Percentiles rank a stretch among this genome's conserved stretches.
These are phyloP conservation scores for Paramyrothecium sp. DNA, from an alignment of 2,329 filamentous ascomycete species.

Conservation along the genomic window DNA sequence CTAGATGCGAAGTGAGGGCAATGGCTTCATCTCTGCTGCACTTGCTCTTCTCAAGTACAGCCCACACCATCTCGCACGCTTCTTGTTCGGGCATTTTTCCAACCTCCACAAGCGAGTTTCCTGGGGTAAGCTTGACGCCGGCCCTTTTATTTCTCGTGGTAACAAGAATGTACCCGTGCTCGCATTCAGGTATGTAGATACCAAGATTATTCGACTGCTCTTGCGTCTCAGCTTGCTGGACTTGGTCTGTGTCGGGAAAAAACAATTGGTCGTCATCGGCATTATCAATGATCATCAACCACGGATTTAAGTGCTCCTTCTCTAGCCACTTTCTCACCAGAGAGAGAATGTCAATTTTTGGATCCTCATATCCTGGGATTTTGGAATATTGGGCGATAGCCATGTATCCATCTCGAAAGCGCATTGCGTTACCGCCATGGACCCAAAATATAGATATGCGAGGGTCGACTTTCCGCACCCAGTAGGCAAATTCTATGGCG, in stretches of 20 bases:
- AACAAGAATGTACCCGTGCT: slow-evolving; percentile 14
- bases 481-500: neutral
- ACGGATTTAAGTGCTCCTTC: slow-evolving; percentile 16
- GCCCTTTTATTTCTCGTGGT: slow-evolving; percentile 15
- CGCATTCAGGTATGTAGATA: slow-evolving; percentile 22
- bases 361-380: neutral
- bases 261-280: slow-evolving; percentile 35
- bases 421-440: neutral
- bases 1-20: neutral
- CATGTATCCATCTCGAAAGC: neutral
- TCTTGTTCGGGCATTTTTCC: neutral
- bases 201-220: slow-evolving; percentile 1
- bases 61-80: neutral
- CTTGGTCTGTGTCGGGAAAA: slow-evolving; percentile 8
- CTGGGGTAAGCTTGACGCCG: neutral
- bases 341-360: neutral
- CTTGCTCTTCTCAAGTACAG: neutral
- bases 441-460: neutral
- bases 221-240: slow-evolving; percentile 6
- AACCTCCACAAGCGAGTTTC: neutral
- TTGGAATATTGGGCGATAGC: neutral
- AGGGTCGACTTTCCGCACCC: neutral
- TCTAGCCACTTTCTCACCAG: neutral
- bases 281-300: slow-evolving; percentile 44
- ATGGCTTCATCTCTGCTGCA: too few species aligned